Conservation (phyloP, 2,329 filamentous ascomycete species). For the Scedosporium apiospermum region DNA sequence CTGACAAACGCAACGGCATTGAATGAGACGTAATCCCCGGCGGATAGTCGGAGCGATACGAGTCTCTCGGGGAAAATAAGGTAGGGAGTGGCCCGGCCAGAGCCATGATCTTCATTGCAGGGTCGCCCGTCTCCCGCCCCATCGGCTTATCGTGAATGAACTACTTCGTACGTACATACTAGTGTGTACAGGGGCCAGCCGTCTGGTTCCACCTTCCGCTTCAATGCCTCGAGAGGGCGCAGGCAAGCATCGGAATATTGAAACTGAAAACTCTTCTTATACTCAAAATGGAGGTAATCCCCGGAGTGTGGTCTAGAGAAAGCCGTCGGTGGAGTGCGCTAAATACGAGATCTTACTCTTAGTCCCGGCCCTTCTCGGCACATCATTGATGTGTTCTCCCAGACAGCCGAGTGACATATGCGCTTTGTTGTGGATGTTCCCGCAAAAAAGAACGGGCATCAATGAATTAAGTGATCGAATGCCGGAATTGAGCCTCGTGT, state of each 20-base stretch:
- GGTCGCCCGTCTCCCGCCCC: neutral
- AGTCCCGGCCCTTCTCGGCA: neutral
- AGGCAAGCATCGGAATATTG: neutral
- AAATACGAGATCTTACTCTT: neutral
- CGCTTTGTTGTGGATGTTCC: no score
- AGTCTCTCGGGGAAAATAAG: neutral
- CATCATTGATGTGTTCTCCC: neutral
- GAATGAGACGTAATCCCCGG: neutral
- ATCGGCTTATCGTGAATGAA: neutral
- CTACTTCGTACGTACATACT: no score
- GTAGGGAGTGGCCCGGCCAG: neutral
- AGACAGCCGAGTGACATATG: neutral
- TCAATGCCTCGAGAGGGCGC: neutral
- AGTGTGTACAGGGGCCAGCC: neutral
- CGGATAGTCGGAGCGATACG: neutral
- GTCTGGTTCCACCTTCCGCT: neutral
- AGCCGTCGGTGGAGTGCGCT: no score
- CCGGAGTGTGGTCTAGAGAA: no score
- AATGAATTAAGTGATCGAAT: neutral
- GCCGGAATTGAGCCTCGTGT: neutral
- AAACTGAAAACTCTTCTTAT: neutral
- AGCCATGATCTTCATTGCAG: neutral
- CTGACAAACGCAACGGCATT: neutral
- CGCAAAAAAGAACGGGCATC: no score
- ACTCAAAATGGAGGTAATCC: no score